These are phyloP conservation scores for Sclerotinia nivalis DNA, from an alignment of 2,329 filamentous ascomycete genomes.

Conservation along the genomic window DNA sequence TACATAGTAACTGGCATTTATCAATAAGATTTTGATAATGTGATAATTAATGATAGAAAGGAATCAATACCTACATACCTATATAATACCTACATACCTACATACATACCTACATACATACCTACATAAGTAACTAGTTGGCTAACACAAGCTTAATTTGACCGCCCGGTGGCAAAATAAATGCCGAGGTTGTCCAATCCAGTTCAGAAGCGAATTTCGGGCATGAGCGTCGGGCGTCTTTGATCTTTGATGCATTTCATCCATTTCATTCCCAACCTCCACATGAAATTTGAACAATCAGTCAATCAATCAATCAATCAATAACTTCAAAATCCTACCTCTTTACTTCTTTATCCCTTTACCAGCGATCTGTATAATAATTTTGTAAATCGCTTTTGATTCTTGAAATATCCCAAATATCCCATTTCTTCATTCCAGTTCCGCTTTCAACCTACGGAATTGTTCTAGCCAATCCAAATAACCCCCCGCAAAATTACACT, in stretches of 20 bases:
- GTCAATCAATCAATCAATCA: neutral
- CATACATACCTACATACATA: too few relatives aligned
- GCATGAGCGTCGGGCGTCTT: constrained; percentile 5
- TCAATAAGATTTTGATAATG: neutral
- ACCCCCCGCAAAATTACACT: constrained; percentile 9
- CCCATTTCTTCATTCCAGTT: neutral
- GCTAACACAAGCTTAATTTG: neutral
- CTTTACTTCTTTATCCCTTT: neutral
- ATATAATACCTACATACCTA: neutral
- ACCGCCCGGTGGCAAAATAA: constrained; percentile 1
- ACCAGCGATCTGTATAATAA: neutral
- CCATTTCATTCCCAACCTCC: constrained; percentile 15
- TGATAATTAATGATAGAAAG: neutral
- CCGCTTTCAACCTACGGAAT: neutral
- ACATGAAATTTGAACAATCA: neutral
- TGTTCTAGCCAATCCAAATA: neutral
- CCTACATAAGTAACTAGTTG: too few relatives aligned
- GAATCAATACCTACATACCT: neutral
- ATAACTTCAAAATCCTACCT: neutral
- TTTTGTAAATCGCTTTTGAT: neutral
- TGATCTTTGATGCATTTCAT: constrained; percentile 8
- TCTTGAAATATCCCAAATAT: neutral
- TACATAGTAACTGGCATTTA: neutral
- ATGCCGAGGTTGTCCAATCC: constrained; percentile 14
- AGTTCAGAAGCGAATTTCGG: neutral